phyloP scores from a whole-genome alignment of 345 rosid genomes.

The Brassica incana region DNA sequence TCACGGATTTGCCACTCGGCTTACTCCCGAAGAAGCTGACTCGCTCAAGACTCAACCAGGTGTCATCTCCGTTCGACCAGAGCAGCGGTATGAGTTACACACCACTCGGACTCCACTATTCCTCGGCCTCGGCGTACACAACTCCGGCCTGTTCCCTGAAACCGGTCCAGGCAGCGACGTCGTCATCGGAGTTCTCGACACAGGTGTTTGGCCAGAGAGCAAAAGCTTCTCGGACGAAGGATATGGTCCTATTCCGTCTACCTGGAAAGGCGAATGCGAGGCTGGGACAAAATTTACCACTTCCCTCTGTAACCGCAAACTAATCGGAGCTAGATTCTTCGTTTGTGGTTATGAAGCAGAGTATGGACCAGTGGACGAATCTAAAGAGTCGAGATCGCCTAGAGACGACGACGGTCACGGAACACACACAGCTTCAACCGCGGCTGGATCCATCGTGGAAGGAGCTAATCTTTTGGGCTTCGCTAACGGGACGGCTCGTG shows the following conservation, averaged over 20 bases:
- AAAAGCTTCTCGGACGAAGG: constrained; percentile 54
- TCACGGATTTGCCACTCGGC: constrained; percentile 58
- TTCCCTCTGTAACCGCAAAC: constrained; percentile 52
- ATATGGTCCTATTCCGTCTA: constrained; percentile 51
- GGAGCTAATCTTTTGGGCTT: constrained; percentile 58
- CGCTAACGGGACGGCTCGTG: constrained; percentile 67
- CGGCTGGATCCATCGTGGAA: constrained; percentile 64
- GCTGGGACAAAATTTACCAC: constrained; percentile 52
- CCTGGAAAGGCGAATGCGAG: constrained; percentile 68
- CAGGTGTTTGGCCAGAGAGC: constrained; percentile 66
- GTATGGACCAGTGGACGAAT: constrained; percentile 44
- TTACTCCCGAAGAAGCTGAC: constrained; percentile 48
- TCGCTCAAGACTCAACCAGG: constrained; percentile 48
- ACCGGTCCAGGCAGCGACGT: constrained; percentile 40
- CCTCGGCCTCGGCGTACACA: constrained; percentile 48
- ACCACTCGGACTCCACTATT: constrained; percentile 64
- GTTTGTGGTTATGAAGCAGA: constrained; percentile 52
- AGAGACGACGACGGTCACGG: constrained; percentile 71
- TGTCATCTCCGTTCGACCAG: constrained; percentile 50
- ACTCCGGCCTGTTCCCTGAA: constrained; percentile 38
- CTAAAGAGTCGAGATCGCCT: constrained; percentile 58
- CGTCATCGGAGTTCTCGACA: constrained; percentile 56
- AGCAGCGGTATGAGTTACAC: constrained; percentile 54
- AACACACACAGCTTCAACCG: constrained; percentile 66
- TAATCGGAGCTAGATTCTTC: constrained; percentile 65